Conservation (phyloP, 148 eudicot species). For the Rhododendron kiyosumense region DNA sequence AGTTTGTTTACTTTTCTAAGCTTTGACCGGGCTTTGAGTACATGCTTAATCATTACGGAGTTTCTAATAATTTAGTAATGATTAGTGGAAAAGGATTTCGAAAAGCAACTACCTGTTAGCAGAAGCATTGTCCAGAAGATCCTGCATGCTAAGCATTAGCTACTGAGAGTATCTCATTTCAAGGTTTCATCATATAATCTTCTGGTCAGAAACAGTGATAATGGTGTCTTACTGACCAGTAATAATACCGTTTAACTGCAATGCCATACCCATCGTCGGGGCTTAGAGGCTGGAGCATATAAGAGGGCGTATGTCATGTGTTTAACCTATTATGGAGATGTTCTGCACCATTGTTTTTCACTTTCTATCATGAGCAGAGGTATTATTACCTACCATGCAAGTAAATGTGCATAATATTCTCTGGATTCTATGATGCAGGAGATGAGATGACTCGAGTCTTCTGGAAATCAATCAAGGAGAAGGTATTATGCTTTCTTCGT, state of each 20-base stretch:
- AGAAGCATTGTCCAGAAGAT: neutral
- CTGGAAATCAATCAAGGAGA: constrained; percentile 24
- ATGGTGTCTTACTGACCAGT: neutral
- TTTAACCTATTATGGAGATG: neutral
- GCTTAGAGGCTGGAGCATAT: neutral
- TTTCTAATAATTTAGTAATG: too few species aligned
- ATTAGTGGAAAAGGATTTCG: neutral
- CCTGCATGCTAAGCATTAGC: neutral
- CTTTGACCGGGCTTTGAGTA: neutral
- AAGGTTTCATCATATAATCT: neutral
- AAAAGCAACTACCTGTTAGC: neutral
- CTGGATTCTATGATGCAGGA: constrained; percentile 10
- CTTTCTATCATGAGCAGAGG: neutral
- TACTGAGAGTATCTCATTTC: neutral
- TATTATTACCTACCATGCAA: neutral
- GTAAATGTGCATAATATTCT: neutral
- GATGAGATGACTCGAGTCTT: constrained; percentile 25
- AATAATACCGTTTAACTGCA: neutral
- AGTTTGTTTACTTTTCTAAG: neutral
- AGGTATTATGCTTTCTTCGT: constrained; percentile 10
- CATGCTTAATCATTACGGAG: neutral
- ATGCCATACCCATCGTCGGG: neutral
- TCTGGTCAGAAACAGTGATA: neutral
- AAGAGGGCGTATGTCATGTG: neutral
- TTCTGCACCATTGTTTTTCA: neutral